Base-by-base conservation (phyloP, 345 rosid genomes). In the Streptanthus diversifolius region DNA sequence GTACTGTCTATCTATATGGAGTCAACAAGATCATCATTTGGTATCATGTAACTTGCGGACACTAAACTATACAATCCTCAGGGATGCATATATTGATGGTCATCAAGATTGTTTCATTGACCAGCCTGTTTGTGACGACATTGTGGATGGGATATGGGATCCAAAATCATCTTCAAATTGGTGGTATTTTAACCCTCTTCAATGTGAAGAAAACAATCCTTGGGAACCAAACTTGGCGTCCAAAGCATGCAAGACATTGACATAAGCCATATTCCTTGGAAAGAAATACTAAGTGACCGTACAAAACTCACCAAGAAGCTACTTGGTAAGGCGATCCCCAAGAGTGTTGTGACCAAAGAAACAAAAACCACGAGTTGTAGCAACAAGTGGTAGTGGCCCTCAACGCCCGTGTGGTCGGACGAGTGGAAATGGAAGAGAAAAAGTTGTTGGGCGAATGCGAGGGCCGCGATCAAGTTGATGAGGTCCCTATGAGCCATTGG, bases 321-420 rank as follows among this genome's bases (percentile, higher is more conserved):
- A 7, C 70, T 75, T 0, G 93, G 98, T 10, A 61, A 51, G 30
- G 80, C 80, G 15, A 85, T 83, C n/a, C 89, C 92, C 54, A 89
- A 71, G 9, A 93, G 77, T 21, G 93, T 85, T 25, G 97, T 84
- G 64, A 79, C 62, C 7, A 93, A 70, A 12, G 88, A 89, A 58
- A 89, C 85, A 5, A 68, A 37, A 3, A 93, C 77, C 10, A 76
- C 66, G 22, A 83, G 56, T 71, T 93, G 97, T 39, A 90, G 76
- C 51, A 90, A 86, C 64, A 88, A 68, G 54, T 93, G 98, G 75
- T 90, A 93, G 8, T 87, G 97, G 0, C 98, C 97, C 76, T 93
- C 92, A 7, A 93, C 76, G 7, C 97, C 97, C 73, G 72, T 85
- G 70, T 93, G 97, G 54, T 88, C 97, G 19, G 96, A 63, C 0